A percentile compares a stretch with the other conserved stretches of the same genome.
phyloP scores from a whole-genome alignment of 2,329 filamentous ascomycete species.

The Colletotrichum tropicale region DNA sequence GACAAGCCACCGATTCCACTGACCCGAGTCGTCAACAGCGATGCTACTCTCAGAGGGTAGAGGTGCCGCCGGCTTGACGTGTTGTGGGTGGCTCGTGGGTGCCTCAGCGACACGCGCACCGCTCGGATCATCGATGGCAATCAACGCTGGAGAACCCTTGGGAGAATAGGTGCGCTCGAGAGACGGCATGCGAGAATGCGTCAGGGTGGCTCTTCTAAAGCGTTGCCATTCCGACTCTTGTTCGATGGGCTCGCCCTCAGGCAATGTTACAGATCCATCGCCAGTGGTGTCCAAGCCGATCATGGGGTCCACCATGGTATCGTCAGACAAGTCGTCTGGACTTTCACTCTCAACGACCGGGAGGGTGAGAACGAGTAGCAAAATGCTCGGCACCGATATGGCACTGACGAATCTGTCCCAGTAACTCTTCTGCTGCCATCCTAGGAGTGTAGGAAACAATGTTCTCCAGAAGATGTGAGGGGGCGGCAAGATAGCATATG shows the following conservation, averaged over 20 bases:
- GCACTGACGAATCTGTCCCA: slow-evolving; percentile 84
- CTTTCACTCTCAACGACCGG: slow-evolving; percentile 83
- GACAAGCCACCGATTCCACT: slow-evolving; percentile 93
- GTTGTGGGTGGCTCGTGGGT: not conserved
- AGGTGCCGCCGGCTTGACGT: not conserved
- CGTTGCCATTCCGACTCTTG: slow-evolving; percentile 64
- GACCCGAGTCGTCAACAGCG: slow-evolving; percentile 40
- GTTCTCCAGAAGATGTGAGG: slow-evolving; percentile 74
- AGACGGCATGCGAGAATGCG: slow-evolving; percentile 27
- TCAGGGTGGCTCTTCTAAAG: slow-evolving; percentile 54
- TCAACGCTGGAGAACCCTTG: slow-evolving; percentile 33
- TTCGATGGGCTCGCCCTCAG: slow-evolving; percentile 34
- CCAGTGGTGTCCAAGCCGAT: slow-evolving; percentile 12
- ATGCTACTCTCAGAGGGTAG: slow-evolving; percentile 17
- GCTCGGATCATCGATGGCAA: slow-evolving; percentile 27
- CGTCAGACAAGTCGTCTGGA: slow-evolving; percentile 51
- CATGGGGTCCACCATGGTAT: slow-evolving; percentile 21
- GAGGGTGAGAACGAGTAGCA: slow-evolving; percentile 86
- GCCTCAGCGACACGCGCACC: slow-evolving; percentile 14
- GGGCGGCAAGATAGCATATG: slow-evolving; percentile 73
- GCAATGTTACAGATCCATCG: slow-evolving; percentile 38
- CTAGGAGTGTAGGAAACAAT: slow-evolving; percentile 85
- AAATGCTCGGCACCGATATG: slow-evolving; percentile 87
- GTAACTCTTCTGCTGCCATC: slow-evolving; percentile 81
- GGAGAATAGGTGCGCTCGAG: slow-evolving; percentile 25